Evolutionary conservation across 192 early-diverging fungal species (phyloP), one percentile per base, ranked within the genome.

Genomic region (Phycomyces nitens): DNA sequence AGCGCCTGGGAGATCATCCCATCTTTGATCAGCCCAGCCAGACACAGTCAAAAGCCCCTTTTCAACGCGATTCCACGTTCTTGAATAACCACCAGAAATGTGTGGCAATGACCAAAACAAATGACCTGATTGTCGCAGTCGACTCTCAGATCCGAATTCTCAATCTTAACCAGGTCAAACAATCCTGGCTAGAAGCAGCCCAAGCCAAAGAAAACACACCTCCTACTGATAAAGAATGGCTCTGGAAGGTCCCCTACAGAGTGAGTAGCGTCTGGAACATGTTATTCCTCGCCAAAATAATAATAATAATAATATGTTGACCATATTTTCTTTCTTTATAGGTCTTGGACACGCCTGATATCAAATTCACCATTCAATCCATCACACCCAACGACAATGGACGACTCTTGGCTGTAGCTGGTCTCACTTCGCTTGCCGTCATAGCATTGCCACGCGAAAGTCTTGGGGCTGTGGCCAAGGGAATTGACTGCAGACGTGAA

Each of bases 111-210:
- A 53, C 84, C 11, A 79, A 80, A 54, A 85, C 77, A 7, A 81
- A 82, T 15, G 85, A 86, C 57, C 57, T 89, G 11, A 86, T 84
- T 71, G 72, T 86, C 8, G 84, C 86, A 0, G 75, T 88, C 1
- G 80, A 83, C 0, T 56, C 60, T 27, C 76, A 82, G 38, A 74
- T 89, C 49, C 78, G 88, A n/a, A 76, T 77, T 54, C 74, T 86
- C 42, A 85, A 74, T 47, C 72, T 89, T 3, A 82, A 76, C 47
- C 80, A 80, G 9, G 80, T 84, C 60, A 89, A 89, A 53, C 80
- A 84, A 56, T 71, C 81, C 11, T 86, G 79, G 63, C 75, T 85
- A 43, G 70, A 76, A 57, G 67, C 61, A 27, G 61, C 63, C 14
- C 66, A 51, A 9, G 57, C 69, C 14, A 71, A 66, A 0, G 51